These are phyloP conservation scores for Magnaporthiopsis rhizophila DNA, from an alignment of 2,329 filamentous ascomycete species.

Conservation along the genomic window DNA sequence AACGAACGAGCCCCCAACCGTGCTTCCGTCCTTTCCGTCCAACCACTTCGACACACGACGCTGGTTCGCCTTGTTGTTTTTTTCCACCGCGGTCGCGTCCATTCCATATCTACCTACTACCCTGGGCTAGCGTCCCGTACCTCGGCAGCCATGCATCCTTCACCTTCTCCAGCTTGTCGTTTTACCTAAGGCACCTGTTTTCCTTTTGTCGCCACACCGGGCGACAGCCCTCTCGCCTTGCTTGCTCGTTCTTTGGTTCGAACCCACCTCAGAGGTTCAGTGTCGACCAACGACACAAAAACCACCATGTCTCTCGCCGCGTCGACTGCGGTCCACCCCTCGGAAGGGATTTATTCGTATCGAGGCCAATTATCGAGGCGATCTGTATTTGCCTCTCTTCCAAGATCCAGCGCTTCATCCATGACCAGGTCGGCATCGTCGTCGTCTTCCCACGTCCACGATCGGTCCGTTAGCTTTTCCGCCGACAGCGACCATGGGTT, in stretches of 20 bases:
- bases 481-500: neutral
- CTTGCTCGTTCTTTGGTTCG: neutral
- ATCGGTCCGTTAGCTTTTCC: neutral
- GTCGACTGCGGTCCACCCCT: neutral
- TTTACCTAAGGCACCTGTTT: neutral
- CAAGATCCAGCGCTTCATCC: neutral
- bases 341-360: neutral
- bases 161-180: neutral
- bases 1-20: neutral
- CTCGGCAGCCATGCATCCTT: neutral
- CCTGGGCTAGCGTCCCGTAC: neutral
- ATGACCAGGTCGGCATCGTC: neutral
- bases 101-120: neutral
- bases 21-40: neutral
- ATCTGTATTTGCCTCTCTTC: neutral
- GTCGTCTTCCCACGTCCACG: neutral
- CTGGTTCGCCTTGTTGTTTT: neutral
- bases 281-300: neutral
- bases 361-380: neutral
- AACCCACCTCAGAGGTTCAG: no score
- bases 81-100: neutral
- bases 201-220: neutral
- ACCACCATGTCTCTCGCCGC: neutral
- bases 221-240: neutral
- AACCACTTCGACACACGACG: neutral